A percentile compares a stretch with the other conserved stretches of the same genome.
These are phyloP conservation scores for Pascua sp. DNA, from an alignment of 1,284 basidiomycete species.

Conservation along the genomic window DNA sequence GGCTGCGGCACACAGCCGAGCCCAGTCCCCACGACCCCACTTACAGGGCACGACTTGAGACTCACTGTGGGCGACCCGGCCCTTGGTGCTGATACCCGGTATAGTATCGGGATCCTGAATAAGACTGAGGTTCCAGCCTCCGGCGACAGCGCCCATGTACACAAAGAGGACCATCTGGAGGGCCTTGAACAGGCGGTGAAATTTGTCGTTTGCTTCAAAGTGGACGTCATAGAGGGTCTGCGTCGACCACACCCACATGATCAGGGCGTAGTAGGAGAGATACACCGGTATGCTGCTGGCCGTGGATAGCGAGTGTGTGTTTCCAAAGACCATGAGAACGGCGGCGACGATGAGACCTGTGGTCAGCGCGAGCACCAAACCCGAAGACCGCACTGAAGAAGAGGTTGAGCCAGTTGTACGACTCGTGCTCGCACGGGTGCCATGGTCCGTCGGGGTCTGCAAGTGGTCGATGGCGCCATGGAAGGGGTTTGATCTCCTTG, in stretches of 20 bases:
- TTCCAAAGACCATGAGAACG: slow-evolving; percentile 28
- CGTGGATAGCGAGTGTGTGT: slow-evolving; percentile 25
- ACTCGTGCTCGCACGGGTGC: no score
- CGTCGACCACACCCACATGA: slow-evolving; percentile 33
- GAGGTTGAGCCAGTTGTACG: slow-evolving; percentile 15
- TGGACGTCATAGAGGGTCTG: slow-evolving; percentile 35
- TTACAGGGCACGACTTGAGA: background rate
- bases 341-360: slow-evolving; percentile 37
- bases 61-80: background rate
- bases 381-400: slow-evolving; percentile 26
- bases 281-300: slow-evolving; percentile 25
- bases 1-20: slow-evolving; percentile 19
- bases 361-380: background rate
- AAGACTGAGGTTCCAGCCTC: slow-evolving; percentile 21
- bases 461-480: no score
- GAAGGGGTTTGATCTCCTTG: no score
- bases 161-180: slow-evolving; percentile 31
- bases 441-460: no score
- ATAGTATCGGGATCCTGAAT: background rate
- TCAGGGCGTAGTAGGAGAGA: slow-evolving; percentile 28
- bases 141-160: slow-evolving; percentile 33
- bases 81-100: background rate
- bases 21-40: background rate
- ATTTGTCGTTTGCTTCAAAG: slow-evolving; percentile 30
- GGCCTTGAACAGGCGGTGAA: slow-evolving; percentile 29